Base-by-base conservation (phyloP, 2,329 filamentous ascomycete species). In the Pseudogymnoascus sp. region DNA sequence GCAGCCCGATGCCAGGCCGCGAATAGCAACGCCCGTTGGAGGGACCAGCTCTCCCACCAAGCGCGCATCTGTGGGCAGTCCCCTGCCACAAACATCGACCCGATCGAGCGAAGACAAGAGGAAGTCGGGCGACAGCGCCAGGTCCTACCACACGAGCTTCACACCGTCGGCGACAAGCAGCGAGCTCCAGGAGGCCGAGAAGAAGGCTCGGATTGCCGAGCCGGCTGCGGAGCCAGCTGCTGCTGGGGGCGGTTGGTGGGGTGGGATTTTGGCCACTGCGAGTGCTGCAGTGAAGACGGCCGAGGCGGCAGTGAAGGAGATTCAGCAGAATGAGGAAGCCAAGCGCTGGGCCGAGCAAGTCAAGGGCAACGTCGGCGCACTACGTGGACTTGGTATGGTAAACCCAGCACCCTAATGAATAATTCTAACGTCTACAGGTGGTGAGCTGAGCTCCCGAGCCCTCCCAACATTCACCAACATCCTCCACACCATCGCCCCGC, bases 311-410 rank as follows among this genome's bases (percentile, higher is more conserved):
- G 92, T 96, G 66, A 96, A 93, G 73, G 91, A 97, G 74, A 92
- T 99, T 57, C 90, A 96, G 73, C 88, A 94, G 72, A 97, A 96
- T 69, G 91, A 97, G 71, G 94, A 99, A 74, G 94, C 93, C 59
- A 92, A 93, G 77, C 89, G 90, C 73, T 99, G 93, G 91, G 90
- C 92, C 1, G 90, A 96, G 60, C 93, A 97, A 73, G 89, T 97
- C 61, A 87, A 87, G 70, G 92, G 91, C 63, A 96, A 96, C 71
- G 89, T 95, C 57, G 89, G 87, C 47, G 86, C 85, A 33, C 78
- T 97, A 41, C 84, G 83, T 67, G 88, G 86, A 60, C 78, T 93
- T 64, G 88, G 91, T 93, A 82, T 35, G 53, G 30, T 30, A 60
- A n/a, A 22, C 39, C 58, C 35, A 39, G 8, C 18, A 15, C 18